Evolutionary conservation across 169 alveolate species (phyloP), one percentile per base, ranked within the genome.

Genomic region (Cryptosporidium felis): DNA sequence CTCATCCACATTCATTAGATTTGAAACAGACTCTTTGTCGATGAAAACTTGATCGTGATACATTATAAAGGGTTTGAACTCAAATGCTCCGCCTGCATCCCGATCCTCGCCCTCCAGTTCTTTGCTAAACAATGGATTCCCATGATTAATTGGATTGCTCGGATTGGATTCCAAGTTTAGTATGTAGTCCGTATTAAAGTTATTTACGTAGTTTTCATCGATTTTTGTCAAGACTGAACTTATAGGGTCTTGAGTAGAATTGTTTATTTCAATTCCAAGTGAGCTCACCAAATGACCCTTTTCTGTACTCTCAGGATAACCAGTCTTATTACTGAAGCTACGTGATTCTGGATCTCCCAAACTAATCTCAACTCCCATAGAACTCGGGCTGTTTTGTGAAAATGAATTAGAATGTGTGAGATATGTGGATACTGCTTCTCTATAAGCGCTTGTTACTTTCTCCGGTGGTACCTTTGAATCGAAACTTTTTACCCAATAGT

Each of bases 341-440:
- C n/a, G n/a, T n/a, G n/a, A n/a, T 18, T 49, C 67, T 6, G 14
- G n/a, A 34, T 36, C 40, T 28, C 6, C 12, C 12, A 36, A 28
- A 5, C 14, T 23, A 53, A 47, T 23, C 2, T 58, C 46, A 21
- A 58, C 23, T 46, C 36, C 60, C 6, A 62, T 10, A 18, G 59
- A 4, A n/a, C n/a, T n/a, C 14, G 16, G 16, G 32, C 49, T 65
- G 5, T 30, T 28, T 45, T 65, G 59, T 28, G 81, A 65, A 41
- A 47, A 34, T 10, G 59, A 12, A 26, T 62, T 44, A 12, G 85
- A 56, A 9, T 74, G 66, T 0, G 85, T 53, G n/a, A 74, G 32
- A 26, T 74, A 74, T 18, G 85, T 74, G n/a, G 85, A 74, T 0
- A 74, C 85, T 38, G 85, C 85, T 53, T 74, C 85, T 74, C 85